Percentiles rank a stretch among this genome's conserved stretches.
These are phyloP conservation scores for Dionaea muscipula DNA, from an alignment of 179 eudicot genomes.

Conservation along the genomic window DNA sequence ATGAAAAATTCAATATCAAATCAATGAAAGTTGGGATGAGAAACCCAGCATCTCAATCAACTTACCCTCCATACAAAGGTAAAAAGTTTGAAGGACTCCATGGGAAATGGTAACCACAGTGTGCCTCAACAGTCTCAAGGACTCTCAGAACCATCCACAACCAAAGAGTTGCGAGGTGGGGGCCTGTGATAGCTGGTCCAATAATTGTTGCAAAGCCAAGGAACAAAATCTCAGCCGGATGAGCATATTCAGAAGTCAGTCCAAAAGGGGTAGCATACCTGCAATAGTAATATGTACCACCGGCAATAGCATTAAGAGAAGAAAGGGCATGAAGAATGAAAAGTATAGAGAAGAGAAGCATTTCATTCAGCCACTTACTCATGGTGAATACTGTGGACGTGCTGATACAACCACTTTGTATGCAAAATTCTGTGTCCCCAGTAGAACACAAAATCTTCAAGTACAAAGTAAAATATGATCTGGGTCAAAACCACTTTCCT, in stretches of 20 bases:
- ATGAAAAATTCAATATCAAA: neutral
- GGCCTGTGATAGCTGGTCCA: conserved; percentile 95
- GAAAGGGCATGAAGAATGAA: too few species aligned
- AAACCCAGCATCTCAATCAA: conserved; percentile 6
- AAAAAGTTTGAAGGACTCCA: conserved; percentile 91
- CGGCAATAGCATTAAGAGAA: neutral
- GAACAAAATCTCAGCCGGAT: conserved; percentile 92
- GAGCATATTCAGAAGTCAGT: conserved; percentile 97
- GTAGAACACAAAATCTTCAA: conserved; percentile 88
- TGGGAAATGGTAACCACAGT: conserved; percentile 93
- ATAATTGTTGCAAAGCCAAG: conserved; percentile 91
- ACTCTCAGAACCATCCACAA: conserved; percentile 93
- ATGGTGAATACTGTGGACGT: conserved; percentile 91
- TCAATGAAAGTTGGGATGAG: neutral
- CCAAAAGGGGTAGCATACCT: conserved; percentile 99
- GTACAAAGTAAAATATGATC: conserved; percentile 75
- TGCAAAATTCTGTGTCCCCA: conserved; percentile 98
- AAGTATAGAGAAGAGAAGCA: neutral
- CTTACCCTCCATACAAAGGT: conserved; percentile 92
- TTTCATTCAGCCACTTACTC: conserved; percentile 45
- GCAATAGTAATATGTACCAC: conserved; percentile 10
- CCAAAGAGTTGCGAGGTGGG: conserved; percentile 87
- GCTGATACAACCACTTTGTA: conserved; percentile 95
- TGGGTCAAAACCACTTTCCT: conserved; percentile 86
- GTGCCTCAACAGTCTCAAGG: conserved; percentile 96